Conservation (phyloP, 2,329 filamentous ascomycete species). For the Biscogniauxia mediterranea region DNA sequence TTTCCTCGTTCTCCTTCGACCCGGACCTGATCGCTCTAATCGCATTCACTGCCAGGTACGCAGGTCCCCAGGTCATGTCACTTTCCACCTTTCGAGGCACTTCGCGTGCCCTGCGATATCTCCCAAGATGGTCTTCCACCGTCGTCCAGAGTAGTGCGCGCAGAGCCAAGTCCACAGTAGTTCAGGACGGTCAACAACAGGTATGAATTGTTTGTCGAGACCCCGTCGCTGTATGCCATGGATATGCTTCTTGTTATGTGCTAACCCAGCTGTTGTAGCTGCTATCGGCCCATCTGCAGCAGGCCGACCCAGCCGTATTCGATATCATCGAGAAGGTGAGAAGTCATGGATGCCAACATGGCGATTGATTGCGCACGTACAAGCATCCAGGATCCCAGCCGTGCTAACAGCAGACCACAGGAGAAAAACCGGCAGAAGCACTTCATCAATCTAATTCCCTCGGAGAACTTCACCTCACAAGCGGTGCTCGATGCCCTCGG, state of each 20-base stretch:
- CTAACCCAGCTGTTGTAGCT: constrained; percentile 51
- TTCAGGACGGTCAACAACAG: constrained; percentile 58
- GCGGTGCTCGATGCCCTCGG: constrained; percentile 88
- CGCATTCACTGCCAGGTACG: not conserved
- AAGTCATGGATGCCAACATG: not conserved
- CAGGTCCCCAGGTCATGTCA: constrained; percentile 40
- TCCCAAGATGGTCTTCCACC: constrained; percentile 33
- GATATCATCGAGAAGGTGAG: constrained; percentile 88
- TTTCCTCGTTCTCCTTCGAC: too few species aligned
- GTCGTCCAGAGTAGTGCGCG: constrained; percentile 26
- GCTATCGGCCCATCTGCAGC: constrained; percentile 73
- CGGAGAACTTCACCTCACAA: constrained; percentile 93
- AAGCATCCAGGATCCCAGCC: not conserved
- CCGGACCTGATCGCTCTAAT: not conserved
- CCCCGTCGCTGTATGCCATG: not conserved
- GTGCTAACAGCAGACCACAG: constrained; percentile 44
- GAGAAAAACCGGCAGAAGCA: constrained; percentile 96
- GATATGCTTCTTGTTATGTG: not conserved
- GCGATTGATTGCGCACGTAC: not conserved
- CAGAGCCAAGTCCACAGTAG: constrained; percentile 45
- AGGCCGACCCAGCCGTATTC: constrained; percentile 84
- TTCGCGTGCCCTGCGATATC: constrained; percentile 44
- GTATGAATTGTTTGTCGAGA: constrained; percentile 35
- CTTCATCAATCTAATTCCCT: constrained; percentile 96
- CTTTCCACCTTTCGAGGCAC: constrained; percentile 47